These are phyloP conservation scores for Cavenderia fasciculata DNA, from an alignment of 78 protist species.

Conservation along the genomic window DNA sequence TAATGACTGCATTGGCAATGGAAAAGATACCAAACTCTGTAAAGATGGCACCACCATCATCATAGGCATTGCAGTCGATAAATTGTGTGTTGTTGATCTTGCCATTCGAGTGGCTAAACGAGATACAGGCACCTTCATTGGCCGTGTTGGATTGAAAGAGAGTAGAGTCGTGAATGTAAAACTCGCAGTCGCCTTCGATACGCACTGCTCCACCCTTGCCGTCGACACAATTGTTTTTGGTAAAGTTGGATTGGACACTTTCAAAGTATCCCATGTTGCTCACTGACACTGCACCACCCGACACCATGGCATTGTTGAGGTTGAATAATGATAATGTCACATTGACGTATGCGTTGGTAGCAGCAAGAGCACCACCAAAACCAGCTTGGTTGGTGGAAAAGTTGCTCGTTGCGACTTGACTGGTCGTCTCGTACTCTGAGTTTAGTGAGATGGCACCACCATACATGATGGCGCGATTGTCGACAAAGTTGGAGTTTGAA, in stretches of 20 bases:
- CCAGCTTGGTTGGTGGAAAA: background rate
- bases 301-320: background rate
- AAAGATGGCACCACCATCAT: slow-evolving; percentile 51
- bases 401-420: background rate
- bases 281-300: slow-evolving; percentile 12
- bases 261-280: no score
- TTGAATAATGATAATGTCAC: no score
- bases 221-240: background rate
- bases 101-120: slow-evolving; percentile 1
- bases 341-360: background rate
- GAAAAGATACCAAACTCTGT: background rate
- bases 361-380: slow-evolving; percentile 11
- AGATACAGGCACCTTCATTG: slow-evolving; percentile 5
- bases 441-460: background rate
- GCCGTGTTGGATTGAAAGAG: slow-evolving; percentile 12
- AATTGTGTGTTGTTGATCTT: background rate
- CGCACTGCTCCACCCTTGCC: background rate
- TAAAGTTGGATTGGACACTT: background rate
- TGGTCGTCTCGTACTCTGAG: background rate
- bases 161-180: background rate
- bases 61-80: background rate
- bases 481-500: no score
- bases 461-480: background rate
- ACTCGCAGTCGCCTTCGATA: background rate
- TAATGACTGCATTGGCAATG: background rate